Percentiles rank a stretch among this genome's conserved stretches.
phyloP scores from a whole-genome alignment of 768 basidiomycete species.

The Leucosporidium scottii region DNA sequence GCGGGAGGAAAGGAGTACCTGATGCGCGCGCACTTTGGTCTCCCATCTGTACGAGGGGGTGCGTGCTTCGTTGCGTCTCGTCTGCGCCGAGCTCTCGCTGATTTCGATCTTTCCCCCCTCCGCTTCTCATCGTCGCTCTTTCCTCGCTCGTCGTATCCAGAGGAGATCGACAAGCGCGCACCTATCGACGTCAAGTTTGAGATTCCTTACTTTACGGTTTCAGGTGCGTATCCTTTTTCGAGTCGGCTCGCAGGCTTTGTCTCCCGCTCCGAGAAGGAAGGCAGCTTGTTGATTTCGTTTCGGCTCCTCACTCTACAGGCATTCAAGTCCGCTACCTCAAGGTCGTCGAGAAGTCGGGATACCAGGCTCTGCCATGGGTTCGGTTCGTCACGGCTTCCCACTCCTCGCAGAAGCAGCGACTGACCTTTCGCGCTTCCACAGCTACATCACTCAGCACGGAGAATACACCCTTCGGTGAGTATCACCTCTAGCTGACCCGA shows the following conservation, averaged over 20 bases:
- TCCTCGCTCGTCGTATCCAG: constrained; percentile 44
- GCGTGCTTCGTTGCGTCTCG: constrained; percentile 39
- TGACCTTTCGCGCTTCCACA: not conserved
- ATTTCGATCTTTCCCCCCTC: not conserved
- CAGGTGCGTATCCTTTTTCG: constrained; percentile 76
- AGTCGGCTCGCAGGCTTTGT: no score
- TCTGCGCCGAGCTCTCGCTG: not conserved
- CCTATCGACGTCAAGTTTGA: constrained; percentile 97
- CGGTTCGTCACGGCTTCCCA: constrained; percentile 74
- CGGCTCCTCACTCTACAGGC: constrained; percentile 50
- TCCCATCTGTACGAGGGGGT: constrained; percentile 90
- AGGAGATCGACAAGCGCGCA: constrained; percentile 78
- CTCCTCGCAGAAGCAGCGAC: not conserved
- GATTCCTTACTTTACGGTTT: constrained; percentile 94
- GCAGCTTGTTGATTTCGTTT: no score
- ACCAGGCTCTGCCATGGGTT: constrained; percentile 94
- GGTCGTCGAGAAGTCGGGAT: constrained; percentile 97
- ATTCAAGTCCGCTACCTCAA: constrained; percentile 97
- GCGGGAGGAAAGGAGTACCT: constrained; percentile 93
- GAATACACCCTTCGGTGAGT: constrained; percentile 36
- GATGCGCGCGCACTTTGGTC: constrained; percentile 95
- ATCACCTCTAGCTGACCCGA: no score
- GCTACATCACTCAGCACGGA: constrained; percentile 43
- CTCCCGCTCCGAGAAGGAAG: no score
- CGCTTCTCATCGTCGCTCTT: not conserved